Evolutionary conservation across 106 monocot species (phyloP), one percentile per base, ranked within the genome.

Genomic region (Platanthera guangdongensis): DNA sequence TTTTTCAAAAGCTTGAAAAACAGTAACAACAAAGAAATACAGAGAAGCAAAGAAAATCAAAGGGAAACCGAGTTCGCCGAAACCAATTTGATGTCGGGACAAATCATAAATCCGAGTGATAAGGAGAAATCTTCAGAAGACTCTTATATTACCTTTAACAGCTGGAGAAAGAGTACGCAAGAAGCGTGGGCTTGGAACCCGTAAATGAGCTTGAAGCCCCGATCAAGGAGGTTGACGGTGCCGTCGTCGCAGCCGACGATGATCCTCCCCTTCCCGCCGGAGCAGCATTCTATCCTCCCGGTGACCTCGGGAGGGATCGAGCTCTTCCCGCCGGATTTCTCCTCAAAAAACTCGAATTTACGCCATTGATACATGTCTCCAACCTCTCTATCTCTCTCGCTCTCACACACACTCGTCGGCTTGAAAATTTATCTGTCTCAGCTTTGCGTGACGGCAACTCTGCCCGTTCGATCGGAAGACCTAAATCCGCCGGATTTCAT

Each of bases 321-420:
- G 19, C 64, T 68, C 76, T 81, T 84, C 18, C 82, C 84, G 71
- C 77, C 79, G 72, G 96, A 87, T 76, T 96, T 96, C 87, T 96
- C 90, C 86, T 96, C 93, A 84, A 96, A 96, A 78, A 96, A 96
- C 77, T 96, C 96, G 83, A 96, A 93, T 78, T 91, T 96, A 74
- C 85, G 57, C 88, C 82, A 88, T 73, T 85, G 85, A 70, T 85
- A 85, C 88, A 85, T 87, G 68, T 75, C 60, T 10, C 39, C 14
- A 9, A 11, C 68, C 68, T 30, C 65, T 65, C 19, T 11, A 30
- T 11, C 65, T 65, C 59, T 18, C 13, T 53, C 2, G 1, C 11
- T 53, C 1, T 53, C 8, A 0, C 25, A 25, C 25, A 25, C 25
- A 39, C 39, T 39, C 39, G 3, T 39, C 39, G 39, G 39, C 39